Base-by-base conservation (phyloP, 176 grass and related monocot species). In the Puya raimondii region DNA sequence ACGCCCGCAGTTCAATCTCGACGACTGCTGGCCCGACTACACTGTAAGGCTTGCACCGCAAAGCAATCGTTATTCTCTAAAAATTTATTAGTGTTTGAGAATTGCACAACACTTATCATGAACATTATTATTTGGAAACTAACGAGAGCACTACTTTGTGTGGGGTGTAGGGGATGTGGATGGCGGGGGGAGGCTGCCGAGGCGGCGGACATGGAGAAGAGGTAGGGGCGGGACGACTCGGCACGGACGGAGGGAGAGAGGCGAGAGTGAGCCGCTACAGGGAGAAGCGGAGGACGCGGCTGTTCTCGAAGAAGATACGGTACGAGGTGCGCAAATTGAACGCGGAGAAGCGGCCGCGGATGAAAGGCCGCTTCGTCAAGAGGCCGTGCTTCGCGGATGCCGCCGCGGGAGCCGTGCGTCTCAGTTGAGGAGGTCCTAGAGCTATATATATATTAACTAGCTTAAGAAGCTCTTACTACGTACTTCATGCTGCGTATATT, bases 311-410 rank as follows among this genome's bases (percentile, higher is more conserved):
- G 87, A 99, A 99, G 84, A 99, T 99, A 50, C 82, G 94, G 67
- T 99, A 99, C 78, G 89, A 99, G 82, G 94, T 99, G 82, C 80
- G 94, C 25, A 99, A 93, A 76, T 88, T 99, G 26, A 99, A 99
- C 72, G 94, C 94, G 1, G 89, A 99, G 89, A 99, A 99, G 79
- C 82, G 94, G 51, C 89, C 94, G 2, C 76, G 94, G 65, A 99
- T 99, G 84, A 99, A 99, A 74, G 94, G 94, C 49, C 87, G 94
- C 9, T 99, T 99, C 74, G 89, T 93, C 49, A 99, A 99, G 82
- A 83, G 89, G 47, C 17, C 82, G 13, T 50, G 21, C 1, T 51
- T 68, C 13, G 16, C 54, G 16, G 54, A 15, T 21, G 20, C 16
- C 54, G 20, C 54, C 10, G 54, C n/a, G 10, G 54, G n/a, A 17